Evolutionary conservation across 306 rosid genomes (phyloP).

Genomic region (Fagus crenata): DNA sequence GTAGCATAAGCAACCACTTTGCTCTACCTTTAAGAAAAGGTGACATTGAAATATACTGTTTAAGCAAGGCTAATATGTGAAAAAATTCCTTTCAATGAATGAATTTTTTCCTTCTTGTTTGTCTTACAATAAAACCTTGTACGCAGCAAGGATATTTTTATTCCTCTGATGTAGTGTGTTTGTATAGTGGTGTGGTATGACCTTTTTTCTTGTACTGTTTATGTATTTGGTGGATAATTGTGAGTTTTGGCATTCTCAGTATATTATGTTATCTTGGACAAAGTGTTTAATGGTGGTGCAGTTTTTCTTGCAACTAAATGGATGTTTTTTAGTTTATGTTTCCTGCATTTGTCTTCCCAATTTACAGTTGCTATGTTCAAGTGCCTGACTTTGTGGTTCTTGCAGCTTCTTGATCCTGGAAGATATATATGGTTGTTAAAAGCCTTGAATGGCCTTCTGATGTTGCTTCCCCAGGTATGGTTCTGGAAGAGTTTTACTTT

Average conservation of each 20-base stretch:
- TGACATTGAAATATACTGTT: not conserved
- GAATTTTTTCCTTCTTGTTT: not conserved
- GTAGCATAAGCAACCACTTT: not conserved
- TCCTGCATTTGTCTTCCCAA: not conserved
- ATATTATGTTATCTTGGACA: not conserved
- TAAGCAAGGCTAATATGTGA: not conserved
- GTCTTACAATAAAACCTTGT: too few species aligned
- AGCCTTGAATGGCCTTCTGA: slow-evolving; percentile 87
- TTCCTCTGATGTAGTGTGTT: not conserved
- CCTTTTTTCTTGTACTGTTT: not conserved
- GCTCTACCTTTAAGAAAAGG: not conserved
- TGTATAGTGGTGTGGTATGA: not conserved
- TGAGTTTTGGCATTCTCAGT: not conserved
- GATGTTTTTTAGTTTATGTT: not conserved
- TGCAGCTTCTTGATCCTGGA: slow-evolving; percentile 98
- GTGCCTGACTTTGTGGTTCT: slow-evolving; percentile 37
- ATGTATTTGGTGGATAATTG: not conserved
- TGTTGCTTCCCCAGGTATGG: slow-evolving; percentile 97
- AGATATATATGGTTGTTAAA: slow-evolving; percentile 81
- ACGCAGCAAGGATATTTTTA: too few species aligned
- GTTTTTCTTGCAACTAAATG: not conserved
- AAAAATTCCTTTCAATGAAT: not conserved
- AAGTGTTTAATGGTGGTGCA: slow-evolving; percentile 1
- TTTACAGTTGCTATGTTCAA: not conserved
- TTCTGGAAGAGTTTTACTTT: slow-evolving; percentile 8